Evolutionary conservation across 192 early-diverging fungal genomes (phyloP).

Genomic region (Funneliformis geosporum): DNA sequence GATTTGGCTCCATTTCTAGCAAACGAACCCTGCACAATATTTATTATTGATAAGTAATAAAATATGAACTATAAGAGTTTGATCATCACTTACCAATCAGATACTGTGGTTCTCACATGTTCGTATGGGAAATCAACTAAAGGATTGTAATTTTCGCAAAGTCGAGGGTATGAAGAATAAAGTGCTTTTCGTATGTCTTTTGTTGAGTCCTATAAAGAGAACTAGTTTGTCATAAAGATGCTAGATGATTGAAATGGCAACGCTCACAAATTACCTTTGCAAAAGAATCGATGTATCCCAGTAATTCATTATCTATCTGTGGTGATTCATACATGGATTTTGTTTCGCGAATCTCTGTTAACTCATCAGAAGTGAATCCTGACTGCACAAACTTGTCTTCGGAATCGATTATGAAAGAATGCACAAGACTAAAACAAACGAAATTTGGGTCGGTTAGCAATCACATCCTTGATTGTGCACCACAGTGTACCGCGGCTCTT

Average conservation of each 20-base stretch:
- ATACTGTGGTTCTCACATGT: slow-evolving; percentile 29
- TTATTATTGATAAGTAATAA: no score
- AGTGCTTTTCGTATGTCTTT: slow-evolving; percentile 23
- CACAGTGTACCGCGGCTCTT: not conserved
- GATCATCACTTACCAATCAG: no score
- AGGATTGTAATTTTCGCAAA: slow-evolving; percentile 22
- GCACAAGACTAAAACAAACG: not conserved
- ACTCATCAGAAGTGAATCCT: not conserved
- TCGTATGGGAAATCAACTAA: slow-evolving; percentile 3
- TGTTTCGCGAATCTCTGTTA: not conserved
- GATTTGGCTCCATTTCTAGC: slow-evolving; percentile 12
- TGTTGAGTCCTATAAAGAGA: slow-evolving; percentile 22
- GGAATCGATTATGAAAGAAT: slow-evolving; percentile 16
- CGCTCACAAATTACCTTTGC: slow-evolving; percentile 8
- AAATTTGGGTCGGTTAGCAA: slow-evolving; percentile 11
- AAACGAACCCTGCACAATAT: slow-evolving; percentile 11
- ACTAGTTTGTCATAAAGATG: slow-evolving; percentile 9
- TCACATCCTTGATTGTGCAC: not conserved
- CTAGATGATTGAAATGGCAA: not conserved
- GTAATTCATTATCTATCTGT: slow-evolving; percentile 7
- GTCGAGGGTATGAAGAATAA: not conserved
- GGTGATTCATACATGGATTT: slow-evolving; percentile 2
- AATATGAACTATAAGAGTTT: no score
- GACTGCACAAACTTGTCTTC: slow-evolving; percentile 17
- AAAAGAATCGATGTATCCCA: slow-evolving; percentile 11